Base-by-base conservation (phyloP, 2,329 filamentous ascomycete species). In the Colletotrichum horii region DNA sequence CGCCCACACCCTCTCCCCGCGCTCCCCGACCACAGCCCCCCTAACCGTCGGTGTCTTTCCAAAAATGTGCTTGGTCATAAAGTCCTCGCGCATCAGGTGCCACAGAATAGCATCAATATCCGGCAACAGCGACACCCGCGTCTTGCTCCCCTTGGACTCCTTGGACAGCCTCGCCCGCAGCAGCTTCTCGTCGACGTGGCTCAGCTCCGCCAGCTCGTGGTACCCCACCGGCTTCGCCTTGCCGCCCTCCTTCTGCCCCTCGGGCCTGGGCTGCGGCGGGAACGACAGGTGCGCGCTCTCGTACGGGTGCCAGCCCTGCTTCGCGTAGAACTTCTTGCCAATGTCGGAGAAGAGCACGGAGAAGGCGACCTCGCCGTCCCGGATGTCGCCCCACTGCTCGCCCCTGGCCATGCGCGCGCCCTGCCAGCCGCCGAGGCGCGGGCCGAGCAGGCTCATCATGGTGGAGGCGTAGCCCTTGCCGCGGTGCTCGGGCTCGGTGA, bases 321-420 rank as follows among this genome's bases (percentile, higher is more conserved):
- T 88, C 5, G 93, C 91, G 85, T 98, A 98, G 84, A 96, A 98
- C 52, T 87, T 86, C 87, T 95, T 94, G 24, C 96, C 95, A 78
- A 97, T 96, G 80, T 97, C 95, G 11, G 95, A 98, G 84, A 93
- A 98, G 11, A 98, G 88, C 9, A 97, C 90, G 1, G 94, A 96
- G 83, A 96, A 97, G 16, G 84, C 77, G 82, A 88, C 81, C 81
- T 83, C 78, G 82, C 81, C 64, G 28, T 80, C 48, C 78, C 80
- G 66, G 43, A 75, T 69, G 28, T 68, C 65, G 12, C 64, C 64
- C 69, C 73, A 75, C 77, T 26, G 79, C 56, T 84, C 79, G 48
- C 77, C 76, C 2, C 69, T 69, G 16, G 78, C 78, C 66, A 77
- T 70, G 64, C 69, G 61, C 38, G 34, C 58, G 26, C 77, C 81